A percentile compares a stretch with the other conserved stretches of the same genome.
Evolutionary conservation across 306 rosid species (phyloP).

Genomic region (Abrus pulchellus): DNA sequence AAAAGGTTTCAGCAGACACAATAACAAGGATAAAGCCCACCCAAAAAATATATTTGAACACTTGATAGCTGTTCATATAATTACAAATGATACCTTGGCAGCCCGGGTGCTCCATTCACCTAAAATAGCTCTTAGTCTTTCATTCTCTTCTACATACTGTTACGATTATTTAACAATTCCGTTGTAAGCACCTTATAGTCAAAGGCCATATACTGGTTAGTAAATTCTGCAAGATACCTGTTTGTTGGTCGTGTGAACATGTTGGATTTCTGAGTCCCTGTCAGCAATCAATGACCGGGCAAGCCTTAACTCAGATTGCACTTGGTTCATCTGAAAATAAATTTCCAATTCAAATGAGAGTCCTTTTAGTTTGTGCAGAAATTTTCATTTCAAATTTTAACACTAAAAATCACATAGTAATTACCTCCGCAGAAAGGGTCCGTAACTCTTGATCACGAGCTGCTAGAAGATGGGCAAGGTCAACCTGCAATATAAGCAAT

Average conservation of each 20-base stretch:
- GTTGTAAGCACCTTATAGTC: conserved; percentile 27
- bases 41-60: conserved; percentile 5
- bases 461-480: conserved; percentile 95
- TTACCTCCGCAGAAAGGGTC: conserved; percentile 96
- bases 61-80: not conserved
- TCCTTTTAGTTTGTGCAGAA: conserved; percentile 10
- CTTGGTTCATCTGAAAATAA: conserved; percentile 84
- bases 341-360: conserved; percentile 10
- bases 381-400: conserved; percentile 1
- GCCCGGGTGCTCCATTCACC: conserved; percentile 98
- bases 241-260: conserved; percentile 80
- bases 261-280: conserved; percentile 88
- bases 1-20: conserved; percentile 22
- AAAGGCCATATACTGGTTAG: conserved; percentile 16
- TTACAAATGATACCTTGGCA: conserved; percentile 78
- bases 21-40: conserved; percentile 4
- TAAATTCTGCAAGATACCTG: conserved; percentile 62
- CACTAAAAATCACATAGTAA: conserved; percentile 34
- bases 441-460: conserved; percentile 98
- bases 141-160: conserved; percentile 98
- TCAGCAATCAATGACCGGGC: conserved; percentile 96
- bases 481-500: conserved; percentile 77
- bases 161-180: conserved; percentile 10
- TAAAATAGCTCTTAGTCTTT: conserved; percentile 90
- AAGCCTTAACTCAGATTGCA: conserved; percentile 90